Evolutionary conservation across 768 basidiomycete genomes (phyloP).

Genomic region (Sarcodon aspratus): DNA sequence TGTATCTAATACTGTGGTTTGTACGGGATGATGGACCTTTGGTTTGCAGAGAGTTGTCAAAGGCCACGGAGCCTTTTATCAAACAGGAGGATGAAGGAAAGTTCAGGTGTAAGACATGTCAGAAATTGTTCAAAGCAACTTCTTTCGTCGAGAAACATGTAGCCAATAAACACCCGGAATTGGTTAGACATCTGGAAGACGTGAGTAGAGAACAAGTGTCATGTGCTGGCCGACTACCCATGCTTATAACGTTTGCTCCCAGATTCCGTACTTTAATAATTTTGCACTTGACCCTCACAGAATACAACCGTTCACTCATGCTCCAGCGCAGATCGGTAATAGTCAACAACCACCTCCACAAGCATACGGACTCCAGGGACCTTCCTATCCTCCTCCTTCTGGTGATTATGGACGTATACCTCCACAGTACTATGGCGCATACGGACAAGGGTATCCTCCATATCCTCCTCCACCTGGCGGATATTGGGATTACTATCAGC

Average conservation of each 20-base stretch:
- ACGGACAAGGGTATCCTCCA: constrained; percentile 16
- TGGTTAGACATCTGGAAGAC: constrained; percentile 75
- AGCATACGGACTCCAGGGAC: constrained; percentile 71
- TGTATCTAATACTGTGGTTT: constrained; percentile 11
- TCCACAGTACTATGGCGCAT: constrained; percentile 31
- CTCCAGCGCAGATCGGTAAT: constrained; percentile 57
- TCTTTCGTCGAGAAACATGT: constrained; percentile 98
- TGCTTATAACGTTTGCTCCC: constrained; percentile 5
- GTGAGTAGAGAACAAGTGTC: constrained; percentile 30
- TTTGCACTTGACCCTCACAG: constrained; percentile 94
- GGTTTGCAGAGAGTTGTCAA: constrained; percentile 61
- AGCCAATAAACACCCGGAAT: constrained; percentile 84
- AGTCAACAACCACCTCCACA: constrained; percentile 71
- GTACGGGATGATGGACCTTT: constrained; percentile 5
- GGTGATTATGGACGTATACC: constrained; percentile 20
- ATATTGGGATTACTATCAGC: constrained; percentile 35
- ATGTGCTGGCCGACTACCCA: constrained; percentile 8
- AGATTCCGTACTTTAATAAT: constrained; percentile 90
- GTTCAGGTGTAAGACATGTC: constrained; percentile 92
- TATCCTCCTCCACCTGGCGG: constrained; percentile 24
- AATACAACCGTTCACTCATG: constrained; percentile 76
- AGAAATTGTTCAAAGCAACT: constrained; percentile 95
- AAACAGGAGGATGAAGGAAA: constrained; percentile 97
- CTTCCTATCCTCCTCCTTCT: constrained; percentile 20
- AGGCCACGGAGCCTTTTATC: constrained; percentile 66